These are phyloP conservation scores for Pseudonitzschia multiseries DNA, from an alignment of 108 stramenopile species.

Conservation along the genomic window DNA sequence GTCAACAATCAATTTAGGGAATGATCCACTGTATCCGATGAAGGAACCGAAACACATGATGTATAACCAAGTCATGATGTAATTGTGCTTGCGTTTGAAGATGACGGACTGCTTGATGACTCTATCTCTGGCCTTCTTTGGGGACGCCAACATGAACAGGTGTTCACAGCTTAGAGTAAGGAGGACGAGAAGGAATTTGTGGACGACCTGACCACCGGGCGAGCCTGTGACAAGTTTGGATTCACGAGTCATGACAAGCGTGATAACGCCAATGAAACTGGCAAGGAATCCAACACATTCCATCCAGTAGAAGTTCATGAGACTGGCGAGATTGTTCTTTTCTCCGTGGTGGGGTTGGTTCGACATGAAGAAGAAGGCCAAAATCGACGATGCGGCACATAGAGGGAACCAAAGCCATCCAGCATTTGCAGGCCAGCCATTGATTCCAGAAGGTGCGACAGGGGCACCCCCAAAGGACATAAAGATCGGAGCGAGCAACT, in stretches of 20 bases:
- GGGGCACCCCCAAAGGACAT: slow-evolving; percentile 23
- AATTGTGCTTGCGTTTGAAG: slow-evolving; percentile 39
- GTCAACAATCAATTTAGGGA: slow-evolving; percentile 37
- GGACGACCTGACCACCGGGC: slow-evolving; percentile 21
- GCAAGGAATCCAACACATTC: slow-evolving; percentile 28
- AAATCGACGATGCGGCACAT: slow-evolving; percentile 19
- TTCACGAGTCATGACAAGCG: slow-evolving; percentile 25
- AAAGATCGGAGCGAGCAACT: slow-evolving; percentile 35
- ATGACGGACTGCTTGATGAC: slow-evolving; percentile 30
- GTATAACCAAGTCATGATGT: slow-evolving; percentile 42
- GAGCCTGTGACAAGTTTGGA: slow-evolving; percentile 13
- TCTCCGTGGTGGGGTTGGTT: slow-evolving; percentile 33
- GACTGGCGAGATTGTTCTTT: slow-evolving; percentile 7
- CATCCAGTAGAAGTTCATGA: slow-evolving; percentile 38
- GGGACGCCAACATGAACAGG: slow-evolving; percentile 31
- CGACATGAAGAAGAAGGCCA: slow-evolving; percentile 33
- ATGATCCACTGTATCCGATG: slow-evolving; percentile 36
- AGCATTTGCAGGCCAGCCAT: slow-evolving; percentile 32
- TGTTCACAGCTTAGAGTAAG: slow-evolving; percentile 18
- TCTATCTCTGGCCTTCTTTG: slow-evolving; percentile 22
- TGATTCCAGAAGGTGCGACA: slow-evolving; percentile 10
- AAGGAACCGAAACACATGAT: slow-evolving; percentile 43
- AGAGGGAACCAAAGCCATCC: slow-evolving; percentile 40
- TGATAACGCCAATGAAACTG: slow-evolving; percentile 26
- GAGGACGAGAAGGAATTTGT: slow-evolving; percentile 35